Conservation (phyloP, 208 protist genomes). For the Crithidia sp. region DNA sequence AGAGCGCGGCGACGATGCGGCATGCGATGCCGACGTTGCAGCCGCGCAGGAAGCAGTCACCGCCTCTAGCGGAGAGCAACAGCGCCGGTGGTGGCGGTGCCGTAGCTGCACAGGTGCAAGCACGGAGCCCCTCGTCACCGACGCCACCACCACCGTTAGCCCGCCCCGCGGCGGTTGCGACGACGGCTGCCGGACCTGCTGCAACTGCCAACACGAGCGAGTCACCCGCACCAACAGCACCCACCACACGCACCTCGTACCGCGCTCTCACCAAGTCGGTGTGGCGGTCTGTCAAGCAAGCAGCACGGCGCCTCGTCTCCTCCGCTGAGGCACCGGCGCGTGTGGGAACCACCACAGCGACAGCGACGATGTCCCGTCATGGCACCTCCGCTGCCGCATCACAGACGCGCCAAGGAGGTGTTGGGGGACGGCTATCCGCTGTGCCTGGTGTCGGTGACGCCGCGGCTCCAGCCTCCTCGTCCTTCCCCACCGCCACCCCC, state of each 20-base stretch:
- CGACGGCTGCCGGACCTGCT: neutral
- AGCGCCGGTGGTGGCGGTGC: neutral
- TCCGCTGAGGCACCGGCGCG: neutral
- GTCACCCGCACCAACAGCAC: neutral
- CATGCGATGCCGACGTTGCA: no score
- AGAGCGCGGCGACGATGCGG: no score
- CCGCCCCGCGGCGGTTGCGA: neutral
- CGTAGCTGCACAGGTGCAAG: neutral
- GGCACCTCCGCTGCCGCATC: neutral
- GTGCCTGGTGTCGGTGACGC: neutral
- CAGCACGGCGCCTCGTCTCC: conserved; percentile 20
- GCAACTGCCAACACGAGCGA: neutral
- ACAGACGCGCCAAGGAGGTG: neutral
- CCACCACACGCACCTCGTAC: conserved; percentile 10
- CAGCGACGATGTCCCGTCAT: neutral
- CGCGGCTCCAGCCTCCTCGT: neutral
- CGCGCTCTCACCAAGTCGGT: conserved; percentile 23
- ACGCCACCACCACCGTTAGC: neutral
- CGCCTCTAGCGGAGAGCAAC: conserved; percentile 3
- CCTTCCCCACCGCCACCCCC: neutral
- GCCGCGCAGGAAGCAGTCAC: neutral
- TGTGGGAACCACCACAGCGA: neutral
- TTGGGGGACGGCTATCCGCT: neutral
- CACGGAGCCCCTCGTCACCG: neutral
- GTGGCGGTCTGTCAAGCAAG: conserved; percentile 32